Percentiles rank a stretch among this genome's conserved stretches.
phyloP scores from a whole-genome alignment of 768 basidiomycete genomes.

The Tremella fuciformis region DNA sequence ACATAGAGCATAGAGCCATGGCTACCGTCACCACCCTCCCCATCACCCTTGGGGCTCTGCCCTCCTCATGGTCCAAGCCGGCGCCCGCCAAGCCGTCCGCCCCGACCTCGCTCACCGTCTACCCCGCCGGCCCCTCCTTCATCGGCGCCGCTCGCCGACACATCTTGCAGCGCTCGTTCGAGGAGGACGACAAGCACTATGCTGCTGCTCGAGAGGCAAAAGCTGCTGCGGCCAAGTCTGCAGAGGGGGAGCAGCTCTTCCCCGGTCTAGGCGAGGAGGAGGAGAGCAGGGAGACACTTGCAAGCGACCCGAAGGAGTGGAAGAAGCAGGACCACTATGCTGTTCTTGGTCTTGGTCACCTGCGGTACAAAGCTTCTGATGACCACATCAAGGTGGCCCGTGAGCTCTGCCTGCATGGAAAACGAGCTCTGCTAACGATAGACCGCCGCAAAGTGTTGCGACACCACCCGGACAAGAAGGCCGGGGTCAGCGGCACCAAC shows the following conservation, averaged over 20 bases:
- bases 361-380: conserved; percentile 78
- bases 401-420: conserved; percentile 55
- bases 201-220: conserved; percentile 58
- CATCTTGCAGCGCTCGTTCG: conserved; percentile 73
- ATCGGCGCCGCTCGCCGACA: conserved; percentile 75
- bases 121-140: conserved; percentile 86
- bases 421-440: conserved; percentile 48
- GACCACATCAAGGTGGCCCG: conserved; percentile 96
- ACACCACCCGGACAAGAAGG: conserved; percentile 97
- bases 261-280: conserved; percentile 89
- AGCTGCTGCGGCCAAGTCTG: conserved; percentile 57
- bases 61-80: conserved; percentile 55
- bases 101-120: conserved; percentile 59
- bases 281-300: conserved; percentile 67
- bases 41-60: conserved; percentile 56
- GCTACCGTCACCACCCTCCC: conserved; percentile 52
- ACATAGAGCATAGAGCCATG: conserved; percentile 23
- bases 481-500: conserved; percentile 75
- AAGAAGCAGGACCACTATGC: conserved; percentile 99
- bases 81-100: conserved; percentile 52
- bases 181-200: conserved; percentile 71
- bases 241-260: conserved; percentile 67
- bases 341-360: conserved; percentile 86
- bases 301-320: conserved; percentile 95
- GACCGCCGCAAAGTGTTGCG: conserved; percentile 99